phyloP scores from a whole-genome alignment of 352 stramenopile genomes.

The Detonula confervacea region DNA sequence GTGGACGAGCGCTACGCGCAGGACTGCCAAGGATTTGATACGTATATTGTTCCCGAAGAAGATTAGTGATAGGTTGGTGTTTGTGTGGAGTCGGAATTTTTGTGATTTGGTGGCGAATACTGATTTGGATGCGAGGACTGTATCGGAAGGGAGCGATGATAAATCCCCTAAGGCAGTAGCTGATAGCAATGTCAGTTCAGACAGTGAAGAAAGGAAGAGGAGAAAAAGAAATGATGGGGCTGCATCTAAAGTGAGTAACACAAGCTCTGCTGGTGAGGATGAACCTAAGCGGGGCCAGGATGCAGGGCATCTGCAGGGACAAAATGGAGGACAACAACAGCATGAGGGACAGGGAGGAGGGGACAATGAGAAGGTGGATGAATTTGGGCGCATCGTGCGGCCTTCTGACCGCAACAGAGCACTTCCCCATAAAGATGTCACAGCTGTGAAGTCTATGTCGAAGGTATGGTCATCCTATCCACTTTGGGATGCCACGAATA shows the following conservation, averaged over 20 bases:
- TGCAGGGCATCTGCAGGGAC: no score
- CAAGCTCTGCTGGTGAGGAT: no score
- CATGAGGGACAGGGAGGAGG: no score
- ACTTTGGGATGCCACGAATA: conserved; percentile 80
- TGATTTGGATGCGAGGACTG: not conserved
- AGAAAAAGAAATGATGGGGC: no score
- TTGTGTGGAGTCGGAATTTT: conserved; percentile 74
- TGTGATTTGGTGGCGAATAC: conserved; percentile 50
- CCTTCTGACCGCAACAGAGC: conserved; percentile 3
- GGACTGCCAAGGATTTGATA: conserved; percentile 65
- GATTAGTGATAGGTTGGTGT: conserved; percentile 64
- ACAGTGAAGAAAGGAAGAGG: no score
- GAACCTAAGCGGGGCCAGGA: no score
- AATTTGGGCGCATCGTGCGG: no score
- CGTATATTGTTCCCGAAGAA: conserved; percentile 57
- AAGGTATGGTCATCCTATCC: conserved; percentile 78
- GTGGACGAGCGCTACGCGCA: conserved; percentile 73
- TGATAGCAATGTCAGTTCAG: no score
- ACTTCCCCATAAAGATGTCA: conserved; percentile 29
- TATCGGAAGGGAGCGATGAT: conserved; percentile 5
- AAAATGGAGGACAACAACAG: no score
- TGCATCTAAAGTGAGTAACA: no score
- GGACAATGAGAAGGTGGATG: no score
- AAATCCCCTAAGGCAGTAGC: conserved; percentile 1
- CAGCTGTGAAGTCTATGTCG: conserved; percentile 73